These are phyloP conservation scores for Teunomyces gatunensis DNA, from an alignment of 805 yeast species.

Conservation along the genomic window DNA sequence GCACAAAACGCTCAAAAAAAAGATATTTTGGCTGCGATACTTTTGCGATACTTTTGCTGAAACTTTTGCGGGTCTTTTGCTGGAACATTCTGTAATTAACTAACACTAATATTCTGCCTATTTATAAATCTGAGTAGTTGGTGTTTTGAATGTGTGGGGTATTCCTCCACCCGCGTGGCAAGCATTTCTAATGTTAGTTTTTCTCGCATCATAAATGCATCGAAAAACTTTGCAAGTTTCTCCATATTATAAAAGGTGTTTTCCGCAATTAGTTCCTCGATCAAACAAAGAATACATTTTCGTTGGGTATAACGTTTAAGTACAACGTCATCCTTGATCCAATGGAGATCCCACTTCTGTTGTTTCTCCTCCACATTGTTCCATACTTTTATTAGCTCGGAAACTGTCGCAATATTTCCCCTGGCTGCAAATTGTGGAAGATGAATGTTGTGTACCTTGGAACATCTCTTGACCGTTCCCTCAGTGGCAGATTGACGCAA, in stretches of 20 bases:
- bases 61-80: no score
- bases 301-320: background rate
- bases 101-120: background rate
- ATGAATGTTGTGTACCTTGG: background rate
- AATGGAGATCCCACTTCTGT: slow-evolving; percentile 1
- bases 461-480: background rate
- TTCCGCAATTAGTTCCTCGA: background rate
- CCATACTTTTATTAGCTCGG: slow-evolving; percentile 2
- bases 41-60: no score
- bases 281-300: slow-evolving; percentile 1
- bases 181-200: slow-evolving; percentile 2
- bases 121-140: slow-evolving; percentile 1
- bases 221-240: background rate
- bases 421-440: background rate
- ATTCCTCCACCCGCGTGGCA: background rate
- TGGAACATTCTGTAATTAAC: background rate
- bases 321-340: slow-evolving; percentile 1
- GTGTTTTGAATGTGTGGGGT: slow-evolving; percentile 2
- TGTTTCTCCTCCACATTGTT: background rate
- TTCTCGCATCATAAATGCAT: background rate
- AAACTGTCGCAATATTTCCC: background rate
- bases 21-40: no score
- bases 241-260: background rate
- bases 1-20: background rate
- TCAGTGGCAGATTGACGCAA: background rate